A percentile compares a stretch with the other conserved stretches of the same genome.
Evolutionary conservation across 257 asterid species (phyloP).

Genomic region (Fraxinus quadrangulata): DNA sequence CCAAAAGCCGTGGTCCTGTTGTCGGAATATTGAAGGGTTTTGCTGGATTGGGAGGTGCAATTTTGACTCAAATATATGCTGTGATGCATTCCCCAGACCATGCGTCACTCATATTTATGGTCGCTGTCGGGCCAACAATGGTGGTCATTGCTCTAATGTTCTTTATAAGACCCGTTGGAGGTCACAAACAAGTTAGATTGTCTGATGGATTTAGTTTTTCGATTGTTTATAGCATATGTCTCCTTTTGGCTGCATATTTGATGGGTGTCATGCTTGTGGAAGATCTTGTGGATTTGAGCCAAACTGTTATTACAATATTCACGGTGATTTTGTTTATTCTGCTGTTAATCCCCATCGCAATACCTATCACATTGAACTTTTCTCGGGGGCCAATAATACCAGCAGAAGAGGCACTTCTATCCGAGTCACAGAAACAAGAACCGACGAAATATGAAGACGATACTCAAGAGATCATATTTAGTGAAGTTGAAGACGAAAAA

Average conservation of each 20-base stretch:
- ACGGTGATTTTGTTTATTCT: slow-evolving; percentile 41
- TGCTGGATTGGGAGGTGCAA: slow-evolving; percentile 61
- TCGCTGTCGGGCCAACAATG: slow-evolving; percentile 57
- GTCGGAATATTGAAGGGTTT: slow-evolving; percentile 60
- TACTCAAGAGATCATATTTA: slow-evolving; percentile 50
- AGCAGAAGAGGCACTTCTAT: slow-evolving; percentile 45
- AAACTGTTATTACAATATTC: slow-evolving; percentile 34
- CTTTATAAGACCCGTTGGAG: slow-evolving; percentile 56
- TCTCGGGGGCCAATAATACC: slow-evolving; percentile 31
- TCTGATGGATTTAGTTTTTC: slow-evolving; percentile 52
- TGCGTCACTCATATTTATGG: slow-evolving; percentile 56
- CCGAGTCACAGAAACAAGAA: slow-evolving; percentile 37
- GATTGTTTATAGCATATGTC: slow-evolving; percentile 45
- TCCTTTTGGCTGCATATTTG: slow-evolving; percentile 55
- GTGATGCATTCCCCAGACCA: slow-evolving; percentile 51
- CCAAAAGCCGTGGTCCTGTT: slow-evolving; percentile 56
- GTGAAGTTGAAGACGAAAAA: slow-evolving; percentile 62
- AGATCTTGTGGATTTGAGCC: slow-evolving; percentile 48
- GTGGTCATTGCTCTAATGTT: slow-evolving; percentile 51
- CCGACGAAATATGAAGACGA: slow-evolving; percentile 31
- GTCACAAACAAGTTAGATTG: slow-evolving; percentile 56
- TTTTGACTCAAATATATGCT: slow-evolving; percentile 51
- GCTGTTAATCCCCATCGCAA: slow-evolving; percentile 47
- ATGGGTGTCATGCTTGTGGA: slow-evolving; percentile 66
- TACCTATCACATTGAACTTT: slow-evolving; percentile 41